A percentile compares a stretch with the other conserved stretches of the same genome.
Conservation (phyloP, 169 alveolate species). For the Eimeria praecox region DNA sequence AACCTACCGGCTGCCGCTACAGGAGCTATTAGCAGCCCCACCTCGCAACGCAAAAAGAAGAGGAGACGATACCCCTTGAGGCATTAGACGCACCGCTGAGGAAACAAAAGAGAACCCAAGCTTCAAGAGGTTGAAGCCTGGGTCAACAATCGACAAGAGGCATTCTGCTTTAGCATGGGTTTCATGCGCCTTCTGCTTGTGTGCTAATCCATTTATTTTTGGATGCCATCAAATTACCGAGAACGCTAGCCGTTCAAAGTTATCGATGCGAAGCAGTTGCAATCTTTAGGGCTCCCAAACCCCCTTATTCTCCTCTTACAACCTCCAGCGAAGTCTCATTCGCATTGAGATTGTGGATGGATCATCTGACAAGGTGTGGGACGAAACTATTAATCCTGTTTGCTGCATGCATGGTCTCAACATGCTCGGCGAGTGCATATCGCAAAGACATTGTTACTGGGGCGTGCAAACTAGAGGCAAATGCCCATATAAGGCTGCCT, state of each 20-base stretch:
- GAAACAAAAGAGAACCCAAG: neutral
- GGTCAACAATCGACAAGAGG: neutral
- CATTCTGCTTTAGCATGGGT: neutral
- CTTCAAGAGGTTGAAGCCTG: neutral
- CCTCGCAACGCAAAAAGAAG: conserved; percentile 34
- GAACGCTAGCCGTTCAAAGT: neutral
- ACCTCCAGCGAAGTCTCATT: neutral
- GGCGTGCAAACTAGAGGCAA: neutral
- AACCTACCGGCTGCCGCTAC: conserved; percentile 25
- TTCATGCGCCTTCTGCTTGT: neutral
- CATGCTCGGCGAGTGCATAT: neutral
- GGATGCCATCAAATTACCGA: neutral
- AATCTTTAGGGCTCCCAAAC: neutral
- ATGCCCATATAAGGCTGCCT: neutral
- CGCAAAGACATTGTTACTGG: neutral
- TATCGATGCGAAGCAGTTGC: neutral
- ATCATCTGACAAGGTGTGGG: neutral
- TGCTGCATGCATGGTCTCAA: neutral
- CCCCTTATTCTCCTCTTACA: neutral
- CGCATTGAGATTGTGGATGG: neutral
- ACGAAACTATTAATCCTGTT: neutral
- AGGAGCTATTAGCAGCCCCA: conserved; percentile 31
- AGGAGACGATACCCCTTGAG: conserved; percentile 26
- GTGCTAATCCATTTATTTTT: neutral
- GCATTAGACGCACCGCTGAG: neutral